Conservation (phyloP, 2,329 filamentous ascomycete genomes). For the Fusarium sp. region DNA sequence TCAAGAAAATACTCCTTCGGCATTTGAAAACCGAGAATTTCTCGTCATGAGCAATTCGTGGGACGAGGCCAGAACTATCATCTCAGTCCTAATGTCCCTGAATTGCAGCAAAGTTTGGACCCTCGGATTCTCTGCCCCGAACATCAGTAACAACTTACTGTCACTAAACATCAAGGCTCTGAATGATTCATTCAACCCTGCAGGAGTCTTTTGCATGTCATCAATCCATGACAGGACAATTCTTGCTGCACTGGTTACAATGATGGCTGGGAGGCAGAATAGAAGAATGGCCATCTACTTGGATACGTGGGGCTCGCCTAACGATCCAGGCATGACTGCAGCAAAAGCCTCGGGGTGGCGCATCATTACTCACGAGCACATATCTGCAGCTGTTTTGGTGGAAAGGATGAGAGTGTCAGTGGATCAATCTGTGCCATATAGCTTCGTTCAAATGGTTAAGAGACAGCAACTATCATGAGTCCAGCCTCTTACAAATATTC, state of each 20-base stretch:
- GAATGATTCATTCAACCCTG: constrained; percentile 1
- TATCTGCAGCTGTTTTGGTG: constrained; percentile 14
- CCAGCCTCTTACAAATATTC: no score
- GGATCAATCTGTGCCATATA: constrained; percentile 21
- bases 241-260: constrained; percentile 1
- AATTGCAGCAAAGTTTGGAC: constrained; percentile 13
- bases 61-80: constrained; percentile 1
- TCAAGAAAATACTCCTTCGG: constrained; percentile 18
- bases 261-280: constrained; percentile 8
- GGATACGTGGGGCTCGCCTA: constrained; percentile 4
- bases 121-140: constrained; percentile 7
- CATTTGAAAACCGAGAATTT: constrained; percentile 3
- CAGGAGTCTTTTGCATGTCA: constrained; percentile 14
- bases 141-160: background rate
- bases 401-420: constrained; percentile 14
- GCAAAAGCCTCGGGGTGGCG: constrained; percentile 14
- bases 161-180: background rate
- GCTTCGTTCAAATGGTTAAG: constrained; percentile 22
- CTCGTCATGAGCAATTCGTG: constrained; percentile 17
- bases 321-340: background rate
- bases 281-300: constrained; percentile 6
- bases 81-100: constrained; percentile 9
- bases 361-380: constrained; percentile 15
- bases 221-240: constrained; percentile 5
- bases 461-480: constrained; percentile 10